These are phyloP conservation scores for Trichomonas gallinae DNA, from an alignment of 208 protist genomes.

Conservation along the genomic window DNA sequence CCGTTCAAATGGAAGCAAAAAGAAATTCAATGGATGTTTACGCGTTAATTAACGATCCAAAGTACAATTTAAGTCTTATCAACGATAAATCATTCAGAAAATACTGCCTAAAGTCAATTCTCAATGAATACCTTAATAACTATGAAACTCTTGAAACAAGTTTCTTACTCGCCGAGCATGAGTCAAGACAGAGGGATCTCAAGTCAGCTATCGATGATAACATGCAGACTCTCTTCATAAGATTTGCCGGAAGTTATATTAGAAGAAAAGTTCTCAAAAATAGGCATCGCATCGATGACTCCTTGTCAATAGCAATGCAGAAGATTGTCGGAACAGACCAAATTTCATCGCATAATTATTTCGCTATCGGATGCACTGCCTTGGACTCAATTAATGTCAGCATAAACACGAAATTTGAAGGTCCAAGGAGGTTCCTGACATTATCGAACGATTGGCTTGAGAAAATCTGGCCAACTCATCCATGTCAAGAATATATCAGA, in stretches of 20 bases:
- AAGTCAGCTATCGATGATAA: background rate
- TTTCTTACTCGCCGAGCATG: background rate
- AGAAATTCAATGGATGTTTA: background rate
- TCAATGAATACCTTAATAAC: background rate
- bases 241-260: background rate
- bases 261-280: background rate
- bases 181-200: background rate
- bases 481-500: background rate
- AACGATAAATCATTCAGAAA: background rate
- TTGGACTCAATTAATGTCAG: background rate
- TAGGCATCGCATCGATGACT: background rate
- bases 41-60: background rate
- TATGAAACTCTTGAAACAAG: background rate
- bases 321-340: background rate
- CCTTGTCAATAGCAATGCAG: background rate
- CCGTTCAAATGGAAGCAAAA: background rate
- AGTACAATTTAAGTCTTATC: background rate
- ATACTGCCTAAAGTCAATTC: background rate
- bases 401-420: background rate
- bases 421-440: background rate
- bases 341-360: background rate
- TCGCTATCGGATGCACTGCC: background rate
- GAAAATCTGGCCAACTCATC: background rate
- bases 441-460: background rate
- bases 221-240: background rate